These are phyloP conservation scores for Entomortierella chlamydospora DNA, from an alignment of 192 early-diverging fungal genomes.

Conservation along the genomic window DNA sequence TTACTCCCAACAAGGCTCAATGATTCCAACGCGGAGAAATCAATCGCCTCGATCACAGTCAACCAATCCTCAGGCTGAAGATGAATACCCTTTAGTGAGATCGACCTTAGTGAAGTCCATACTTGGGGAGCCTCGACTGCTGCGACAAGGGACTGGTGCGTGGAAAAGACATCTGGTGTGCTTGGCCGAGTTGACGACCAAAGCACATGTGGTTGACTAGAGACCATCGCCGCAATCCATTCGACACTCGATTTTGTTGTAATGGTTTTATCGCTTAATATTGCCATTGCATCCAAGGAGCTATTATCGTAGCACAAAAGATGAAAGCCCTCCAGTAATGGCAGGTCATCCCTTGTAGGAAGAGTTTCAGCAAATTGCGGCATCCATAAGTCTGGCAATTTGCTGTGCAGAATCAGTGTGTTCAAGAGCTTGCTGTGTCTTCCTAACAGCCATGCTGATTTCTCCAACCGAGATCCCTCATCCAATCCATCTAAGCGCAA, in stretches of 20 bases:
- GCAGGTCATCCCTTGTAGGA: background rate
- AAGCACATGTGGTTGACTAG: background rate
- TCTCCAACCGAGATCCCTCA: background rate
- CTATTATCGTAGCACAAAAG: background rate
- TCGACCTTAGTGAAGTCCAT: background rate
- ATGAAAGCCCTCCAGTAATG: background rate
- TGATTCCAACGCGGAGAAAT: slow-evolving; percentile 1
- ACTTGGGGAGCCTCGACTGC: background rate
- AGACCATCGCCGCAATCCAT: slow-evolving; percentile 11
- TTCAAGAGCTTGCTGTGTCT: background rate
- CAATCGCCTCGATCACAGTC: background rate
- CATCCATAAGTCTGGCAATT: background rate
- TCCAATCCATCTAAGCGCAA: background rate
- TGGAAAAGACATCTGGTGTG: background rate
- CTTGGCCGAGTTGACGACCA: background rate
- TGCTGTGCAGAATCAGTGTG: background rate
- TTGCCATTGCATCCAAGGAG: background rate
- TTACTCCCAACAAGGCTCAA: background rate
- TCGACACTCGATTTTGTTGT: background rate
- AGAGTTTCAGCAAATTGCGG: background rate
- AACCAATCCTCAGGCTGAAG: background rate
- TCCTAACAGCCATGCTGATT: background rate
- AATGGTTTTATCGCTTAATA: background rate
- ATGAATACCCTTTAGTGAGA: background rate
- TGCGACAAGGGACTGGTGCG: background rate